Evolutionary conservation across 345 rosid species (phyloP).

Genomic region (Limnanthes douglasii): DNA sequence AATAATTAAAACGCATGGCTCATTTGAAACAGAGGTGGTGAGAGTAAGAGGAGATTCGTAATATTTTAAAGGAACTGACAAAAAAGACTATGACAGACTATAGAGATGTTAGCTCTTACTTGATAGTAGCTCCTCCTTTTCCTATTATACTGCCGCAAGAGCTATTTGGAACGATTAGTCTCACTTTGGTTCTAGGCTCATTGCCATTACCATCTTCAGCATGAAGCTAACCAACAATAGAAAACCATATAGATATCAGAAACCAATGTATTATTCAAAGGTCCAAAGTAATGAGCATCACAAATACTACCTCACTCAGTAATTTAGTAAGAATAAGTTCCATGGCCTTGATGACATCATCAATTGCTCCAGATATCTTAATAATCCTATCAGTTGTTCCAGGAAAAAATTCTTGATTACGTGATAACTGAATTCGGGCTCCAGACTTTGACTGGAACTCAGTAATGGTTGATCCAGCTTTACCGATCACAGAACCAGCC

Average conservation of each 20-base stretch:
- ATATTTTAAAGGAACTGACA: slow-evolving; percentile 1
- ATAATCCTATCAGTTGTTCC: slow-evolving; percentile 93
- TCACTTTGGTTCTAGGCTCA: slow-evolving; percentile 82
- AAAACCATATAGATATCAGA: slow-evolving; percentile 7
- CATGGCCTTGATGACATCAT: slow-evolving; percentile 64
- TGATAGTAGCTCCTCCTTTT: slow-evolving; percentile 94
- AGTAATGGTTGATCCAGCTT: slow-evolving; percentile 93
- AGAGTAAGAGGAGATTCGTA: too few species aligned
- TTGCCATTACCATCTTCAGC: slow-evolving; percentile 56
- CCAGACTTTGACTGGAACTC: slow-evolving; percentile 94
- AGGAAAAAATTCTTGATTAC: slow-evolving; percentile 85
- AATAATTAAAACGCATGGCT: too few species aligned
- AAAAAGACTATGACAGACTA: slow-evolving; percentile 1
- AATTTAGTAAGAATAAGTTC: slow-evolving; percentile 81
- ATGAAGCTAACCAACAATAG: slow-evolving; percentile 37
- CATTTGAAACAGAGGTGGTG: too few species aligned
- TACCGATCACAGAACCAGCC: slow-evolving; percentile 98
- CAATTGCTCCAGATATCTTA: slow-evolving; percentile 64
- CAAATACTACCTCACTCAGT: slow-evolving; percentile 62
- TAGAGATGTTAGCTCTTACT: slow-evolving; percentile 28
- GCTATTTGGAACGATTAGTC: slow-evolving; percentile 85
- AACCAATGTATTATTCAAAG: background rate
- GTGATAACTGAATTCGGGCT: slow-evolving; percentile 91
- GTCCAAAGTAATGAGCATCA: background rate
- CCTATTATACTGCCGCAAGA: slow-evolving; percentile 99